Conservation (phyloP, 2,329 filamentous ascomycete genomes). For the Rutstroemia sp. region DNA sequence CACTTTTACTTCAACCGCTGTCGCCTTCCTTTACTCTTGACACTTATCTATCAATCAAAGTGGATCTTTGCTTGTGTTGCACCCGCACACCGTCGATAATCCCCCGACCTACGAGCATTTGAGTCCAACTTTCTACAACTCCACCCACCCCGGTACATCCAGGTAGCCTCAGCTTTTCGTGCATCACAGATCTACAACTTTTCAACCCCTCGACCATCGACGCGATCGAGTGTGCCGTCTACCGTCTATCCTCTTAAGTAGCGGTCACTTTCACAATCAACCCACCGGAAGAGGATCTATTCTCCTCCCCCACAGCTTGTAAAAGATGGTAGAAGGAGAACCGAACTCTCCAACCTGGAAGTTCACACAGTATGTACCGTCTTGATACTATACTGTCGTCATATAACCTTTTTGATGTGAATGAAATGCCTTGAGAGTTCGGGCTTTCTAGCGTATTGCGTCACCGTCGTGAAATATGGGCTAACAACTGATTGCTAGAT, state of each 20-base stretch:
- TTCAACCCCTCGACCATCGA: constrained; percentile 15
- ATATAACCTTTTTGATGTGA: neutral
- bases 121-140: constrained; percentile 3
- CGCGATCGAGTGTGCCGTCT: constrained; percentile 18
- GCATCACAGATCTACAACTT: constrained; percentile 10
- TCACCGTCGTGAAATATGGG: neutral
- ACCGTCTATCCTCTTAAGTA: constrained; percentile 9
- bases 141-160: constrained; percentile 18
- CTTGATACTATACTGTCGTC: neutral
- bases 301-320: constrained; percentile 27
- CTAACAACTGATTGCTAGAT: constrained; percentile 49
- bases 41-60: neutral
- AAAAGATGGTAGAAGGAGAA: constrained; percentile 94
- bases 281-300: constrained; percentile 21
- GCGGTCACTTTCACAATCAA: constrained; percentile 3
- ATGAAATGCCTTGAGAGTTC: neutral
- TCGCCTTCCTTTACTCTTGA: neutral
- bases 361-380: constrained; percentile 70
- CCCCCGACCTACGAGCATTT: neutral
- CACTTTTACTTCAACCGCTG: neutral
- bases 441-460: constrained; percentile 4
- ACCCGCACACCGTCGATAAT: constrained; percentile 8
- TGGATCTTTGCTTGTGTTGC: neutral
- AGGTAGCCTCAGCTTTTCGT: constrained; percentile 21
- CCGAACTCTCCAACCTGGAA: constrained; percentile 96